Conservation (phyloP, 208 protist species). For the Trypanosoma brucei region DNA sequence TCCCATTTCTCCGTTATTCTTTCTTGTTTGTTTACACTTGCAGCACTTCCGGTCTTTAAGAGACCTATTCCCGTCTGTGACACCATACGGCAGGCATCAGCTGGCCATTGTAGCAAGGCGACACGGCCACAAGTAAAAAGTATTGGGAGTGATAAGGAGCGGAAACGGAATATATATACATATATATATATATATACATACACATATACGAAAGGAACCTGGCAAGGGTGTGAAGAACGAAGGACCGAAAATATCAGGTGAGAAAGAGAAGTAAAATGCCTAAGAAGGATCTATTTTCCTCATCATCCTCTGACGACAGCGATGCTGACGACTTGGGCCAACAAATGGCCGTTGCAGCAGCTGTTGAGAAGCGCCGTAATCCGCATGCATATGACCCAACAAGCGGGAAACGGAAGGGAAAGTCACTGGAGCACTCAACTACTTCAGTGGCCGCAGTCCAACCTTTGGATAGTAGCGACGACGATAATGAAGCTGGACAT, state of each 20-base stretch:
- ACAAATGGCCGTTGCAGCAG: conserved; percentile 45
- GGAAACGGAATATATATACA: no score
- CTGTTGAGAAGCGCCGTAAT: conserved; percentile 48
- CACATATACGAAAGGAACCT: not conserved
- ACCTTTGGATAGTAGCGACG: not conserved
- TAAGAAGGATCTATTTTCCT: conserved; percentile 26
- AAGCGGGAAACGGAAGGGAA: conserved; percentile 3
- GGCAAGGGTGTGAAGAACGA: not conserved
- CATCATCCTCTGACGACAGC: conserved; percentile 9
- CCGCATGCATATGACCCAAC: conserved; percentile 48
- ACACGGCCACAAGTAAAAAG: no score
- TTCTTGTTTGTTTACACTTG: conserved; percentile 12
- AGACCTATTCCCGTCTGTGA: no score
- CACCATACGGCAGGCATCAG: no score
- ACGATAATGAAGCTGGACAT: not conserved
- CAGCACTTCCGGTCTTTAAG: not conserved
- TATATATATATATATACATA: no score
- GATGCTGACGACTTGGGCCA: conserved; percentile 26
- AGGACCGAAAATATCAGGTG: not conserved
- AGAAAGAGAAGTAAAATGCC: conserved; percentile 3
- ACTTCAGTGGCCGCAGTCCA: not conserved
- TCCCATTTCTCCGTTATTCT: conserved; percentile 1
- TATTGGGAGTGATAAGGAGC: no score
- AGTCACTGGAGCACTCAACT: not conserved
- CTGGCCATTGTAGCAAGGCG: no score